A percentile compares a stretch with the other conserved stretches of the same genome.
Evolutionary conservation across 2,329 filamentous ascomycete genomes (phyloP).

Genomic region (Diaporthe sp.): DNA sequence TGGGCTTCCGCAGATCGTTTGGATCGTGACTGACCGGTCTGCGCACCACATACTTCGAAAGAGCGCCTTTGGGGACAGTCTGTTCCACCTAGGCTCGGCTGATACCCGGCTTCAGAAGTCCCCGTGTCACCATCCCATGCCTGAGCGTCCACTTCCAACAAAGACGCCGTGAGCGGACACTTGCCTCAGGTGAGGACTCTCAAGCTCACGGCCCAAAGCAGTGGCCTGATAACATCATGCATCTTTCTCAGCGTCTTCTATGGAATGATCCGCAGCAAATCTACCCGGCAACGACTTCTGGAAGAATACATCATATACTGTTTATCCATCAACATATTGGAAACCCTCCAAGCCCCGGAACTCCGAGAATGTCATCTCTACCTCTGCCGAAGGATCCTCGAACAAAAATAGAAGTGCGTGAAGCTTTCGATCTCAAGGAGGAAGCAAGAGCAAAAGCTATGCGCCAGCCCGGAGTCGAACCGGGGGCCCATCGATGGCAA

Average conservation of each 20-base stretch:
- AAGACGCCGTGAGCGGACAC: neutral
- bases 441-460: constrained; percentile 4
- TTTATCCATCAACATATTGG: neutral
- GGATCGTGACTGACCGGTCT: neutral
- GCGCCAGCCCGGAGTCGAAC: constrained; percentile 34
- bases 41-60: neutral
- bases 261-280: too few species aligned
- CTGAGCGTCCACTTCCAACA: neutral
- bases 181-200: neutral
- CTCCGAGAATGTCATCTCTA: neutral
- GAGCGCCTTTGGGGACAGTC: neutral
- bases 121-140: neutral
- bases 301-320: too few species aligned
- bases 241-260: neutral
- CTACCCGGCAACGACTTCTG: neutral
- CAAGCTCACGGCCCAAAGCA: too few species aligned
- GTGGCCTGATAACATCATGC: neutral
- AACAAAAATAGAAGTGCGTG: neutral
- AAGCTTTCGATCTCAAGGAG: neutral
- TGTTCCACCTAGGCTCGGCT: neutral
- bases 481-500: constrained; percentile 33
- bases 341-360: too few species aligned
- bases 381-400: too few species aligned
- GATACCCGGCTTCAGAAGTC: neutral
- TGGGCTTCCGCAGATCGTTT: too few species aligned